A percentile compares a stretch with the other conserved stretches of the same genome.
These are phyloP conservation scores for Pleurozium schreberi DNA, from an alignment of 225 moss, liverwort and hornwort genomes.

Conservation along the genomic window DNA sequence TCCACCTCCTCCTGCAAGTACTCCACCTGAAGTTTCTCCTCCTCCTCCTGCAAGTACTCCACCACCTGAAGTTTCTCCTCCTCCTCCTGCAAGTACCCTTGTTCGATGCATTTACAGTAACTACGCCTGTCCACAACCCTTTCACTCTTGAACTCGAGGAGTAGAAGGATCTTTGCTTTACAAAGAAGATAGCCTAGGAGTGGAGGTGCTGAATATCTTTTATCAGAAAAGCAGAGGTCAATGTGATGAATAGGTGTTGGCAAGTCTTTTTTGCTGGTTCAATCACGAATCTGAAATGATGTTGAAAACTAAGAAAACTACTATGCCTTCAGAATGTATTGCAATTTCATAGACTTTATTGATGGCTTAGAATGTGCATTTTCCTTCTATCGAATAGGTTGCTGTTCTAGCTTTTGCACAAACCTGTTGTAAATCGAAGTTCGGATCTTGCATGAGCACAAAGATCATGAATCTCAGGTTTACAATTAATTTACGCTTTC, in stretches of 20 bases:
- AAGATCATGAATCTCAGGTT: no score
- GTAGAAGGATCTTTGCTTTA: not conserved
- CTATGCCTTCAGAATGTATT: no score
- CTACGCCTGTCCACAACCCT: not conserved
- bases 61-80: not conserved
- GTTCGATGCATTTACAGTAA: not conserved
- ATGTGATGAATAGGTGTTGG: not conserved
- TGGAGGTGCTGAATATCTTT: no score
- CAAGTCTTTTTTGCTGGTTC: not conserved
- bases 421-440: not conserved
- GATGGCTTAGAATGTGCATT: not conserved
- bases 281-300: not conserved
- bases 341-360: no score
- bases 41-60: not conserved
- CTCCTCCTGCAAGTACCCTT: not conserved
- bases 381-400: no score
- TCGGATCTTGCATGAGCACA: not conserved
- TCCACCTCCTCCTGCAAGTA: not conserved
- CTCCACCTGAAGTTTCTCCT: not conserved
- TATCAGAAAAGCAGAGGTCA: not conserved
- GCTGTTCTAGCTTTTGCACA: not conserved
- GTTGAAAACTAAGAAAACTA: not conserved
- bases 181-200: no score
- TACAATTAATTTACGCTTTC: not conserved
- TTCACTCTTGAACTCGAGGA: not conserved